phyloP scores from a whole-genome alignment of 108 stramenopile species.

The Stephanodiscus minutulus region DNA sequence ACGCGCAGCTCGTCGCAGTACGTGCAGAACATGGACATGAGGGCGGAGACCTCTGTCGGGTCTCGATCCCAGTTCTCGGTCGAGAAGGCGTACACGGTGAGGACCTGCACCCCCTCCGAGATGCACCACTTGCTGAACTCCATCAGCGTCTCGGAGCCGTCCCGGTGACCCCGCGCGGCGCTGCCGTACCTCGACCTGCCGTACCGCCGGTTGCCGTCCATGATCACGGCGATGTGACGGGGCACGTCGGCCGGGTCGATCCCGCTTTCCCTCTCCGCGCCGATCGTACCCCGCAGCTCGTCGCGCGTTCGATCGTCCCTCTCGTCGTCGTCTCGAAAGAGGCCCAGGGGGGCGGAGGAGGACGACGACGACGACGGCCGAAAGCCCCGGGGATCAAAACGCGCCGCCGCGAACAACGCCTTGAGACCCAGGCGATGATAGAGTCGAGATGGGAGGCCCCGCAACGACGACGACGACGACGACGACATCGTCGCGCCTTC shows the following conservation, averaged over 20 bases:
- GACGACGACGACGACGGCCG: not conserved
- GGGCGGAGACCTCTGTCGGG: slow-evolving; percentile 74
- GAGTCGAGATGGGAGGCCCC: not conserved
- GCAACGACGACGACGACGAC: not conserved
- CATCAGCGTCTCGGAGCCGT: slow-evolving; percentile 87
- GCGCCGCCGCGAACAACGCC: not conserved
- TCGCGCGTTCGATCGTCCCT: slow-evolving; percentile 41
- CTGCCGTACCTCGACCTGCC: slow-evolving; percentile 74
- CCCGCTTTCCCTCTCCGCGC: slow-evolving; percentile 54
- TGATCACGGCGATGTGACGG: slow-evolving; percentile 90
- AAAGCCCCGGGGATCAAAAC: not conserved
- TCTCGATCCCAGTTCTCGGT: slow-evolving; percentile 97
- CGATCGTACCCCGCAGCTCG: slow-evolving; percentile 24
- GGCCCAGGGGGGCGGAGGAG: too few species aligned
- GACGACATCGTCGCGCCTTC: not conserved
- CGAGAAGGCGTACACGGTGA: slow-evolving; percentile 97
- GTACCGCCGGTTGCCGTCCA: slow-evolving; percentile 99
- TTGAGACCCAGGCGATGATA: slow-evolving; percentile 9
- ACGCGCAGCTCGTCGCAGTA: slow-evolving; percentile 86
- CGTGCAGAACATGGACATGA: slow-evolving; percentile 85
- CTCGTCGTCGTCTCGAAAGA: slow-evolving; percentile 13
- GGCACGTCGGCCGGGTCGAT: slow-evolving; percentile 57
- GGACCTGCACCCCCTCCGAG: slow-evolving; percentile 66
- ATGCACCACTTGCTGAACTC: slow-evolving; percentile 96
- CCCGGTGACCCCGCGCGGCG: slow-evolving; percentile 88